Percentiles rank a stretch among this genome's conserved stretches.
These are phyloP conservation scores for Penicillium sp. DNA, from an alignment of 2,329 filamentous ascomycete genomes.

Conservation along the genomic window DNA sequence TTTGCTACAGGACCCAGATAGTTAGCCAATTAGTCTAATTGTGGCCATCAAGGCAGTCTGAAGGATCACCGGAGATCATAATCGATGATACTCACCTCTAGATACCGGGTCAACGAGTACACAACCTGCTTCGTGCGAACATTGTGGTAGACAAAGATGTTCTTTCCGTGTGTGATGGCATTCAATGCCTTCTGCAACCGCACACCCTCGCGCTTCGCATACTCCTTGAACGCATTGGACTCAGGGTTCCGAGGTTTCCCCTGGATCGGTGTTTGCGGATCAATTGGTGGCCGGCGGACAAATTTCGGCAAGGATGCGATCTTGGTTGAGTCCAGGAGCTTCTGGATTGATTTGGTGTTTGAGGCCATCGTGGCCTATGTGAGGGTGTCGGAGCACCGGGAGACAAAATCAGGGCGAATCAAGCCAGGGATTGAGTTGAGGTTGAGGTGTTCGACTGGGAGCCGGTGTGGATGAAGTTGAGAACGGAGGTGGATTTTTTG, in stretches of 20 bases:
- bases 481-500: constrained; percentile 37
- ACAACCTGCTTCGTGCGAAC: constrained; percentile 63
- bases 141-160: constrained; percentile 64
- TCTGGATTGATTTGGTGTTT: constrained; percentile 32
- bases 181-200: constrained; percentile 48
- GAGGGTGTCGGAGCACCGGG: constrained; percentile 13
- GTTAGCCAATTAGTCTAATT: constrained; percentile 7
- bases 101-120: constrained; percentile 58
- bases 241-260: constrained; percentile 38
- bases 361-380: constrained; percentile 38
- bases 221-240: constrained; percentile 46
- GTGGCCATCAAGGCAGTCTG: not conserved
- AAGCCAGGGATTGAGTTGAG: not conserved
- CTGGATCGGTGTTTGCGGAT: constrained; percentile 40
- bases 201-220: constrained; percentile 36
- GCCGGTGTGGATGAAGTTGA: constrained; percentile 17
- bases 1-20: constrained; percentile 40
- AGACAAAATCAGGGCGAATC: not conserved
- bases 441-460: not conserved
- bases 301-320: constrained; percentile 37
- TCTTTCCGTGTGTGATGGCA: constrained; percentile 53
- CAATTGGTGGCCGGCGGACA: constrained; percentile 37
- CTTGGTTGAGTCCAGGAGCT: constrained; percentile 42
- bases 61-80: not conserved
- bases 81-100: constrained; percentile 49